phyloP scores from a whole-genome alignment of 2,329 filamentous ascomycete genomes.

The Diaporthe nobilis region DNA sequence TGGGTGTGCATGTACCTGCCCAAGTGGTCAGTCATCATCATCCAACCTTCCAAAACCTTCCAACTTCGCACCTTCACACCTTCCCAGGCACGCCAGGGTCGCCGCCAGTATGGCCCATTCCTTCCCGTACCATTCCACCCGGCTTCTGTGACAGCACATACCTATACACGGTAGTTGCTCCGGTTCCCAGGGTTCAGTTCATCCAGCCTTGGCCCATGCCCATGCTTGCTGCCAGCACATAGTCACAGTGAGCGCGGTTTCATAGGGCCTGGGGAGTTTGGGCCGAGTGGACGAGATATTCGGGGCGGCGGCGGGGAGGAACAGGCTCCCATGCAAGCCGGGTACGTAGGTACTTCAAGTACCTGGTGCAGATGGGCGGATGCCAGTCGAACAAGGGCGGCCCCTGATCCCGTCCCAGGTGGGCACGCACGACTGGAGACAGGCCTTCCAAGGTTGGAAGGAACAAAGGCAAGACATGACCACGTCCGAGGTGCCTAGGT shows the following conservation, averaged over 20 bases:
- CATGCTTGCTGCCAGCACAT: constrained; percentile 7
- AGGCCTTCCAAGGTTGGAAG: background rate
- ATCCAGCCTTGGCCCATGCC: constrained; percentile 1
- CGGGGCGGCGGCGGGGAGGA: background rate
- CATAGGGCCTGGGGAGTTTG: background rate
- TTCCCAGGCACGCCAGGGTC: background rate
- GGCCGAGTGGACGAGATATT: background rate
- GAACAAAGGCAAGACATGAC: constrained; percentile 20
- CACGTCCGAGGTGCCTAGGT: background rate
- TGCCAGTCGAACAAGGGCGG: constrained; percentile 27
- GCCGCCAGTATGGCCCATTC: background rate
- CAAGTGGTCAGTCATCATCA: background rate
- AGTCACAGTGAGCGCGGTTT: background rate
- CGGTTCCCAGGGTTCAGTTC: constrained; percentile 9
- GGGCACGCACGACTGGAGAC: constrained; percentile 12
- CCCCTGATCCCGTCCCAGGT: constrained; percentile 21
- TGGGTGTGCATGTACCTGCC: background rate
- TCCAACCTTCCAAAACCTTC: constrained; percentile 11
- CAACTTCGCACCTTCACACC: constrained; percentile 7
- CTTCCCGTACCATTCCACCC: background rate
- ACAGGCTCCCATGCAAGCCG: background rate
- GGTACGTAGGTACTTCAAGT: background rate
- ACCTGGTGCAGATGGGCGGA: background rate
- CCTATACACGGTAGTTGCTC: background rate
- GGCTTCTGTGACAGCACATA: background rate